Evolutionary conservation across 495 filamentous ascomycete species (phyloP), one percentile per base, ranked within the genome.

Genomic region (Bombardia bombarda): DNA sequence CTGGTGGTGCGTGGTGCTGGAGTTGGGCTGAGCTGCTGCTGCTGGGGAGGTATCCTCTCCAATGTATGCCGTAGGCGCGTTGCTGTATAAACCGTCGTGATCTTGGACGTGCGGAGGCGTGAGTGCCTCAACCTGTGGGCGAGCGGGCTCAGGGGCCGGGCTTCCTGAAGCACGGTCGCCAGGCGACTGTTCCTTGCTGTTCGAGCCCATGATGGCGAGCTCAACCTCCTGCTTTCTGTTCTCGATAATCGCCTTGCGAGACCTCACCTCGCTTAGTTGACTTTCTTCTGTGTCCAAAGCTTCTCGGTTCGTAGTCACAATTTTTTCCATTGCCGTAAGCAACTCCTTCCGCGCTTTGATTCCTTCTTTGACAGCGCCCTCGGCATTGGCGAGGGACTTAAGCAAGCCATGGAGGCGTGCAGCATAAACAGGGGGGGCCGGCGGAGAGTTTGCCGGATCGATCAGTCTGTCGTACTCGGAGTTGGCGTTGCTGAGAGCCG

Each of bases 321-420:
- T 61, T 49, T 85, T 90, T 62, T 95, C 88, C 6, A 97, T 70
- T 2, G 80, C 87, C 18, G 74, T 68, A 10, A 97, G 80, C 17
- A 97, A 71, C 17, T 79, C 73, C 31, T 74, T 74, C 14, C 93
- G 84, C 2, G 89, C 86, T 54, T 90, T 90, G 57, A 99, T 87
- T 46, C 84, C 84, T 45, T 93, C 87, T 3, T 86, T 83, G 1
- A 97, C 86, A 0, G 90, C 90, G 32, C 79, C 84, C 63, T 97
- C 88, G n/a, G 92, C 92, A 42, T 78, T 87, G 25, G 89, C 87
- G 13, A 99, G 75, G 3, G 77, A 80, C 66, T 92, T 95, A 38
- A 97, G 72, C 7, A 99, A 69, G 3, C 86, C 80, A 48, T 81
- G 87, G 16, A 98, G 81, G 13, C 88, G 83, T 21, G 93, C 93